phyloP scores from a whole-genome alignment of 129 eudicot genomes.

The Lactuca sativa region DNA sequence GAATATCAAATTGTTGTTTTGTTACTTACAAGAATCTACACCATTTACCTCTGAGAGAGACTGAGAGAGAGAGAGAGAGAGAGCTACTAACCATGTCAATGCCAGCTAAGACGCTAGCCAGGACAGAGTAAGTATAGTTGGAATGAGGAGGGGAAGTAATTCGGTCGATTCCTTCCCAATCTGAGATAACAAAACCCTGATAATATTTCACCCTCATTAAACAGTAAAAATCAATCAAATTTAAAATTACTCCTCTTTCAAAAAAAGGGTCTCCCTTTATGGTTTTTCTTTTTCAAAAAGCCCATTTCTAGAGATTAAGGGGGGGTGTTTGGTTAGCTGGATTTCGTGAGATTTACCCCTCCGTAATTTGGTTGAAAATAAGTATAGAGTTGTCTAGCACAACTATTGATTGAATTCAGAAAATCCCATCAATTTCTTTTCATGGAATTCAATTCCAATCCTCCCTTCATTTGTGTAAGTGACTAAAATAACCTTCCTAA shows the following conservation, averaged over 20 bases:
- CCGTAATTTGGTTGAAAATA: no score
- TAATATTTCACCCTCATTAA: conserved; percentile 16
- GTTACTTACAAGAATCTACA: background rate
- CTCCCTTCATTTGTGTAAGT: no score
- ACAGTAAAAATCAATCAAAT: background rate
- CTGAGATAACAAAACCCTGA: conserved; percentile 94
- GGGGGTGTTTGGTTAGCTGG: no score
- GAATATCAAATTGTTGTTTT: conserved; percentile 13
- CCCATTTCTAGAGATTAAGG: no score
- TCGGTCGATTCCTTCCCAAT: conserved; percentile 88
- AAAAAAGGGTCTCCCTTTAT: background rate
- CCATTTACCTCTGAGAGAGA: no score
- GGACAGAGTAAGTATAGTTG: conserved; percentile 83
- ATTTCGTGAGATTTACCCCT: no score
- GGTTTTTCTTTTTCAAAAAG: background rate
- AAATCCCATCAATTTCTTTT: no score
- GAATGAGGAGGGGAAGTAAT: conserved; percentile 82
- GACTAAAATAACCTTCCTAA: no score
- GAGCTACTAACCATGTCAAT: conserved; percentile 70
- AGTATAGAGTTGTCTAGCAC: no score
- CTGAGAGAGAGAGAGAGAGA: background rate
- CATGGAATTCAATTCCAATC: no score
- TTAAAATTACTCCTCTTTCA: background rate
- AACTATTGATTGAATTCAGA: no score
- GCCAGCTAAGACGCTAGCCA: conserved; percentile 67